These are phyloP conservation scores for Podospora fimiseda DNA, from an alignment of 495 filamentous ascomycete species.

Conservation along the genomic window DNA sequence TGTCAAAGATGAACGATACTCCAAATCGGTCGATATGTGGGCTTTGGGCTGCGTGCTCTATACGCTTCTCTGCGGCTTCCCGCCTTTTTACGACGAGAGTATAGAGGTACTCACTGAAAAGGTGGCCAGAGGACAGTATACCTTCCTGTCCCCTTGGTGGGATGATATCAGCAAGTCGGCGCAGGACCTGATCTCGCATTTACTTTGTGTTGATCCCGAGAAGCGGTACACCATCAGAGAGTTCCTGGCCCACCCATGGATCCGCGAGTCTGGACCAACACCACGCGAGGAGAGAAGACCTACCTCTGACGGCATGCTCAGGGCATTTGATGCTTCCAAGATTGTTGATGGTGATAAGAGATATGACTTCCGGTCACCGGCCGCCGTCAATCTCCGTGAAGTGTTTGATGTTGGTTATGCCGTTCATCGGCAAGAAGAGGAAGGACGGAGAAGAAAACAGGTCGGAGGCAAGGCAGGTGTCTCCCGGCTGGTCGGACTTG, in stretches of 20 bases:
- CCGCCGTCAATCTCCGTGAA: slow-evolving; percentile 89
- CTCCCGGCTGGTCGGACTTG: slow-evolving; percentile 57
- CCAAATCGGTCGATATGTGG: slow-evolving; percentile 99
- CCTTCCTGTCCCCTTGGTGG: slow-evolving; percentile 98
- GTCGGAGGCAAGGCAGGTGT: slow-evolving; percentile 52
- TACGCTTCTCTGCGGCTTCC: slow-evolving; percentile 93
- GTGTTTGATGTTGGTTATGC: slow-evolving; percentile 97
- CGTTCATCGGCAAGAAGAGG: slow-evolving; percentile 93
- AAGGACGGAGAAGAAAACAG: slow-evolving; percentile 82
- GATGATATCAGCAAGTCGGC: slow-evolving; percentile 96
- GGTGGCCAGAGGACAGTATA: slow-evolving; percentile 93
- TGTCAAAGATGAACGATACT: slow-evolving; percentile 97
- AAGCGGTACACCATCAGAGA: slow-evolving; percentile 84
- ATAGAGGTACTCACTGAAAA: slow-evolving; percentile 97
- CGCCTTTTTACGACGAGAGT: slow-evolving; percentile 97
- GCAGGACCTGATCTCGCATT: slow-evolving; percentile 88
- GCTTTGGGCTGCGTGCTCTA: slow-evolving; percentile 95
- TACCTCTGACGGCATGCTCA: slow-evolving; percentile 36
- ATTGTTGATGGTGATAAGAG: slow-evolving; percentile 56
- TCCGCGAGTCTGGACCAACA: slow-evolving; percentile 52
- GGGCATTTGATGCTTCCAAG: slow-evolving; percentile 49
- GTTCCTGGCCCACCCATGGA: slow-evolving; percentile 91
- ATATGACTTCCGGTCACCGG: slow-evolving; percentile 93
- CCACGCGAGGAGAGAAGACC: slow-evolving; percentile 58
- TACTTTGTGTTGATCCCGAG: slow-evolving; percentile 87